These are phyloP conservation scores for Cajanus cajan DNA, from an alignment of 306 rosid genomes.

Conservation along the genomic window DNA sequence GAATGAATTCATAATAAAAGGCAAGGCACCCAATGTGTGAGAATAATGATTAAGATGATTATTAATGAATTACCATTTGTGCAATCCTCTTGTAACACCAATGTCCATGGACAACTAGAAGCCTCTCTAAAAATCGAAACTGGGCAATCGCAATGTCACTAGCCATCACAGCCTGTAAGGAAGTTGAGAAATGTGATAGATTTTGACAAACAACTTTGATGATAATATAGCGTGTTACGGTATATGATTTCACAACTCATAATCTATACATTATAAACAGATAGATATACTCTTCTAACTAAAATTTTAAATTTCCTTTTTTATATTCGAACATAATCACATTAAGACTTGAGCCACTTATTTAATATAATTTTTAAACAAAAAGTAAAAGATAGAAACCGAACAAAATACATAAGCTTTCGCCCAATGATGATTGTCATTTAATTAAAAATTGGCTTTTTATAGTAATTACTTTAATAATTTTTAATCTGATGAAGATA, in stretches of 20 bases:
- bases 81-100: conserved; percentile 99
- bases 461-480: not conserved
- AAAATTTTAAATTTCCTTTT: no score
- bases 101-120: conserved; percentile 97
- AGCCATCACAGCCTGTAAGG: conserved; percentile 97
- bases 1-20: conserved; percentile 15
- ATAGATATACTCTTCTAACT: no score
- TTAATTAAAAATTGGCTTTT: not conserved
- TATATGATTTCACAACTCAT: no score
- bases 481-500: not conserved
- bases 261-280: no score
- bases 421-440: not conserved
- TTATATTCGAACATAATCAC: no score
- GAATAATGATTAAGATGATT: conserved; percentile 15
- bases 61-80: conserved; percentile 68
- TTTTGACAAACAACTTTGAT: no score
- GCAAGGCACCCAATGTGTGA: conserved; percentile 11
- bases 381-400: no score
- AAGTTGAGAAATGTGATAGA: not conserved
- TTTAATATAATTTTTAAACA: no score
- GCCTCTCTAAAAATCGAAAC: conserved; percentile 93
- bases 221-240: no score
- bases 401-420: no score
- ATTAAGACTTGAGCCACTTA: no score
- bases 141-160: conserved; percentile 95